These are phyloP conservation scores for Cucumis hystrix DNA, from an alignment of 306 rosid genomes.

Conservation along the genomic window DNA sequence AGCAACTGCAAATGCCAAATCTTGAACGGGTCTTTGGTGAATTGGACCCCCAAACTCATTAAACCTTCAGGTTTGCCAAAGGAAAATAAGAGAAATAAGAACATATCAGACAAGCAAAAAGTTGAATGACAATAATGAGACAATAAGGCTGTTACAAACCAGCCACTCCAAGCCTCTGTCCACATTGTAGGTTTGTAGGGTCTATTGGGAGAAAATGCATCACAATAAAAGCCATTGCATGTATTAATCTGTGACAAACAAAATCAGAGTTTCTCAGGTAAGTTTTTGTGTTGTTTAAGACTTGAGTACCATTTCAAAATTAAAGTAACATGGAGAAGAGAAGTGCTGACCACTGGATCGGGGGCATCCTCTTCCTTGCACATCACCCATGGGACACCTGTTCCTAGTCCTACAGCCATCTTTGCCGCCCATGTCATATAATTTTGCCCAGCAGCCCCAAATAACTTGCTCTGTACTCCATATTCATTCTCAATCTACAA, in stretches of 20 bases:
- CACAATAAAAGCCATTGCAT: conserved; percentile 93
- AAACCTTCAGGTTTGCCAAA: conserved; percentile 46
- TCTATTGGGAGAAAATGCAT: conserved; percentile 75
- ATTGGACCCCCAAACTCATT: conserved; percentile 82
- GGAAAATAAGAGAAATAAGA: conserved; percentile 4
- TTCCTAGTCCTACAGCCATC: conserved; percentile 82
- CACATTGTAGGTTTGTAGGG: conserved; percentile 90
- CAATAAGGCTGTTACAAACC: conserved; percentile 35
- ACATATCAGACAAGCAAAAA: background rate
- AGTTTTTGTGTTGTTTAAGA: background rate
- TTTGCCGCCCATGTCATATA: conserved; percentile 94
- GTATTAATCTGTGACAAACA: conserved; percentile 71
- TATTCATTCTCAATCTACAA: conserved; percentile 94
- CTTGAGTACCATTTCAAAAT: background rate
- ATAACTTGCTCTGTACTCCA: conserved; percentile 71
- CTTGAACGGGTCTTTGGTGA: conserved; percentile 88
- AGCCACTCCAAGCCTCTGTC: conserved; percentile 99
- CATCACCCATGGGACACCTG: conserved; percentile 99
- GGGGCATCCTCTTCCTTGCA: conserved; percentile 99
- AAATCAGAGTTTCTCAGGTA: conserved; percentile 14
- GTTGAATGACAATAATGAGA: background rate
- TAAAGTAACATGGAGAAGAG: background rate
- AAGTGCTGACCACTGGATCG: conserved; percentile 82
- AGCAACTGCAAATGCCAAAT: conserved; percentile 85
- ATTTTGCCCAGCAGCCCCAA: conserved; percentile 70